These are phyloP conservation scores for Russula emetica DNA, from an alignment of 768 basidiomycete genomes.

Conservation along the genomic window DNA sequence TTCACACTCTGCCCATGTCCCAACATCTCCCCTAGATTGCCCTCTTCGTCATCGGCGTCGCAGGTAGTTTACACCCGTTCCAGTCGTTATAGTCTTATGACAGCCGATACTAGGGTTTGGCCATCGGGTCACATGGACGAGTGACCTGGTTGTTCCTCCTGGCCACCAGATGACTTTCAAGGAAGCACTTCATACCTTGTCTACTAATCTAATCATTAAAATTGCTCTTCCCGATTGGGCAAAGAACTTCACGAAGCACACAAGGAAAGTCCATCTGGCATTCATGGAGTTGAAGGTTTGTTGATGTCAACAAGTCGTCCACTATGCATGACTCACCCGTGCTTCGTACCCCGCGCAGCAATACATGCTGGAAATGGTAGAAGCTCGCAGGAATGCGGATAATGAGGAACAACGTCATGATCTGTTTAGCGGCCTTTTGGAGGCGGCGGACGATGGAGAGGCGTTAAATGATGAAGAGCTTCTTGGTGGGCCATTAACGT, in stretches of 20 bases:
- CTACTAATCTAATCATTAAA: constrained; percentile 38
- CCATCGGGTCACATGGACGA: constrained; percentile 46
- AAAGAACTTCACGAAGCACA: constrained; percentile 36
- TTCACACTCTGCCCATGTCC: no score
- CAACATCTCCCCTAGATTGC: constrained; percentile 42
- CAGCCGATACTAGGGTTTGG: constrained; percentile 41
- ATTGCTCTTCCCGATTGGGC: constrained; percentile 41
- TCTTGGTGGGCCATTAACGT: constrained; percentile 11
- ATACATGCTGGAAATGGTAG: constrained; percentile 34
- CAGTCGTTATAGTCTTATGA: neutral
- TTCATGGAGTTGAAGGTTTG: constrained; percentile 44
- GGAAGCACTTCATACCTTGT: constrained; percentile 44
- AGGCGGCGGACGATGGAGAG: constrained; percentile 22
- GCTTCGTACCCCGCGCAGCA: constrained; percentile 9
- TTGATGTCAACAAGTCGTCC: neutral
- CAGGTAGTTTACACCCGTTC: constrained; percentile 32
- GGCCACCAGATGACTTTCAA: constrained; percentile 49
- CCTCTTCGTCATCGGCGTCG: constrained; percentile 51
- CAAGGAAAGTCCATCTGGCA: constrained; percentile 36
- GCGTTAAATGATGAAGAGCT: constrained; percentile 30
- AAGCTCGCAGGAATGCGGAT: constrained; percentile 20
- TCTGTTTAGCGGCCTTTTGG: constrained; percentile 32
- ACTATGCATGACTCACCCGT: neutral
- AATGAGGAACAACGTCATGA: constrained; percentile 29
- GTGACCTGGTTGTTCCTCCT: constrained; percentile 39